Evolutionary conservation across 768 basidiomycete species (phyloP), one percentile per base, ranked within the genome.

Genomic region (Phlebiopsis flavidoalba): DNA sequence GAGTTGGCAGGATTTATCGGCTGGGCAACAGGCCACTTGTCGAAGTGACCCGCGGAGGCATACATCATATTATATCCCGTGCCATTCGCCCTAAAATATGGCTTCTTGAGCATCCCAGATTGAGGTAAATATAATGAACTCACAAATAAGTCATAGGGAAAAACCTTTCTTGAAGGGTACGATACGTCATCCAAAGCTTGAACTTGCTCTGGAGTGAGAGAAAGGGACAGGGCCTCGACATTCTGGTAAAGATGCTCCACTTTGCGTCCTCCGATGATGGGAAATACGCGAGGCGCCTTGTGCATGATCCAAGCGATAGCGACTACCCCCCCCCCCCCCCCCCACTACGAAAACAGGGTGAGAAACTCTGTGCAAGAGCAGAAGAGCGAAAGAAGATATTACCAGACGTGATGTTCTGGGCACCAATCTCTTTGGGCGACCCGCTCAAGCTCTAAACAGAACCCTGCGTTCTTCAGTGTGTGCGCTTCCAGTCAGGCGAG

Each of bases 261-360:
- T 62, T 81, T 84, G 45, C 80, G 73, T 0, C 79, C 77, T 3
- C 80, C 80, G 22, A 82, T 67, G 60, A 82, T 73, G 1, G 80
- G 80, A 68, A 82, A 82, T 0, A 80, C 78, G 55, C 72, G 80
- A 0, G 77, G 76, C 2, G 76, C 71, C 65, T 82, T 84, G 26
- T 81, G 78, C 69, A 83, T 69, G 14, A 83, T 68, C 58, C 81
- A 82, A 11, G 80, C 79, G 57, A 83, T 78, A 8, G 80, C 79
- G 4, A 81, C 79, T n/a, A n/a, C n/a, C n/a, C n/a, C 76, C 33
- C n/a, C n/a, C n/a, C n/a, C n/a, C n/a, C n/a, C n/a, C n/a, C n/a
- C n/a, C n/a, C n/a, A n/a, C n/a, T 31, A 31, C 26, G 26, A 6
- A 31, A 15, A 50, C 17, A 4, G 43, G 12, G 15, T 43, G 17